Conservation (phyloP, 2,329 filamentous ascomycete species). For the Sporothrix dimorphospora region DNA sequence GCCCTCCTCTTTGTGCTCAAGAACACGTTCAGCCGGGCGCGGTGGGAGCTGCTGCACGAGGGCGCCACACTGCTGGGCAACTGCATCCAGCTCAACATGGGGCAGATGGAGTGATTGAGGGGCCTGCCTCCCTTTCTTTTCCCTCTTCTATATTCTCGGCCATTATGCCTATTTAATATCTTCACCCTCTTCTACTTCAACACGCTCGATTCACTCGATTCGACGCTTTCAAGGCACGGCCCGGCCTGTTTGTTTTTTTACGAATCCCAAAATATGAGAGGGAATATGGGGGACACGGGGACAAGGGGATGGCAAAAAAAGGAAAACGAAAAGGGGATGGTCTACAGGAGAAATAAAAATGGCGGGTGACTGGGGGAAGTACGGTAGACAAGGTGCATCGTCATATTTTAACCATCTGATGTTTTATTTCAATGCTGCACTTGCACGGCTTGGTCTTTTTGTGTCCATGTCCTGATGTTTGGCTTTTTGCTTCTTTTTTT, state of each 20-base stretch:
- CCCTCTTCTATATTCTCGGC: not conserved
- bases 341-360: not conserved
- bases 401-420: not conserved
- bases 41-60: conserved; percentile 92
- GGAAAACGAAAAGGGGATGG: not conserved
- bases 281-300: not conserved
- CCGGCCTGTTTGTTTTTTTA: too few species aligned
- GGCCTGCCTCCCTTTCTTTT: too few species aligned
- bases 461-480: conserved; percentile 1
- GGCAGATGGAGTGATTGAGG: conserved; percentile 29
- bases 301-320: not conserved
- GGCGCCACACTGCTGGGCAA: conserved; percentile 78
- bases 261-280: not conserved
- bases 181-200: not conserved
- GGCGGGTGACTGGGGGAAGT: not conserved
- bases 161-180: not conserved
- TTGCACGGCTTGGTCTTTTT: not conserved
- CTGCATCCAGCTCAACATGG: conserved; percentile 67
- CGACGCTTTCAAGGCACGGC: too few species aligned
- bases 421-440: not conserved
- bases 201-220: not conserved
- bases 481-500: not conserved
- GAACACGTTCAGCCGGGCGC: conserved; percentile 77
- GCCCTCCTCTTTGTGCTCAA: conserved; percentile 80
- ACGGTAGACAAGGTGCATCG: not conserved